phyloP scores from a whole-genome alignment of 306 rosid species.

The Senna siamea region DNA sequence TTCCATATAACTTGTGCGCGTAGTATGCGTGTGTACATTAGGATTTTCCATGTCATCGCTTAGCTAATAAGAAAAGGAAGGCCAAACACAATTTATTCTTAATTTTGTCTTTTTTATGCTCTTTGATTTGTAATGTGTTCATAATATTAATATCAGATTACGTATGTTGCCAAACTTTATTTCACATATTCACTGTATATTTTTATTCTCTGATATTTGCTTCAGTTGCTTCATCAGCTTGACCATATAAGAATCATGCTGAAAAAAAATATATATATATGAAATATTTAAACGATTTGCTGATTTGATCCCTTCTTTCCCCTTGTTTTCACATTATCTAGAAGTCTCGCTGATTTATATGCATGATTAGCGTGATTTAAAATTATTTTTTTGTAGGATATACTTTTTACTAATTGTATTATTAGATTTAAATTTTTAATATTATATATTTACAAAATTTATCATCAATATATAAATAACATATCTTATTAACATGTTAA shows the following conservation, averaged over 20 bases:
- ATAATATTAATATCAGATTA: not conserved
- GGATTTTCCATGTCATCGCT: constrained; percentile 24
- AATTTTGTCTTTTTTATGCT: too few species aligned
- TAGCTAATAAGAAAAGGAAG: constrained; percentile 13
- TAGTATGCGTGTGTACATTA: constrained; percentile 35
- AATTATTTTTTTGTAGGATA: too few species aligned
- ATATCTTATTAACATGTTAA: too few species aligned
- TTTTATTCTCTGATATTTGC: not conserved
- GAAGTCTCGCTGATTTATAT: not conserved
- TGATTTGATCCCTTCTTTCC: too few species aligned
- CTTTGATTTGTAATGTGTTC: not conserved
- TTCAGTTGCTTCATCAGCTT: not conserved
- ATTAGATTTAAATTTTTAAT: too few species aligned
- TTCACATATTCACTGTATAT: not conserved
- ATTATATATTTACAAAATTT: too few species aligned
- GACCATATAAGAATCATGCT: not conserved
- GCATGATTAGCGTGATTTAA: too few species aligned
- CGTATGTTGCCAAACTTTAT: too few species aligned
- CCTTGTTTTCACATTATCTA: not conserved
- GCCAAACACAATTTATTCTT: not conserved
- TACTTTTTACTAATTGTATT: too few species aligned
- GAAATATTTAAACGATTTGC: not conserved
- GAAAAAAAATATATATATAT: too few species aligned
- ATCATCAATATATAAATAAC: too few species aligned
- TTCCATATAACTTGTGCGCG: constrained; percentile 34